These are phyloP conservation scores for Oenanthe javanica DNA, from an alignment of 140 eudicot genomes.

Conservation along the genomic window DNA sequence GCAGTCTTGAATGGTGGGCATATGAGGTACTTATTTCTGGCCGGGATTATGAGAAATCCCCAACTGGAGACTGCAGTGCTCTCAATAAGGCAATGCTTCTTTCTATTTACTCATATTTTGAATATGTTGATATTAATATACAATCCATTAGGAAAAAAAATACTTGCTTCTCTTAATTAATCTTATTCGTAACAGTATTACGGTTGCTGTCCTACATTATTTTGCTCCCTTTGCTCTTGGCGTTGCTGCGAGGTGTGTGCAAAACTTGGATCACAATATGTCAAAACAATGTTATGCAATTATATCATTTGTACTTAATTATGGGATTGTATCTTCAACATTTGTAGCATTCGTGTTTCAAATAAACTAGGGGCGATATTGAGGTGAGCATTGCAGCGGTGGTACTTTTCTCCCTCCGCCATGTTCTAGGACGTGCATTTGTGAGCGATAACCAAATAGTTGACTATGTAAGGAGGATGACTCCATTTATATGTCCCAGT, in stretches of 20 bases:
- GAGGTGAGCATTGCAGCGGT: not conserved
- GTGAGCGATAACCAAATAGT: not conserved
- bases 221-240: constrained; percentile 18
- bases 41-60: constrained; percentile 43
- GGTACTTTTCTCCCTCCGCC: not conserved
- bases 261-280: not conserved
- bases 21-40: constrained; percentile 6
- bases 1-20: constrained; percentile 38
- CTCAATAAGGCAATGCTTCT: constrained; percentile 35
- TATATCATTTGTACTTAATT: not conserved
- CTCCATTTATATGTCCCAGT: not conserved
- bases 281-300: not conserved
- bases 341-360: constrained; percentile 5
- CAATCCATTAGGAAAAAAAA: not conserved
- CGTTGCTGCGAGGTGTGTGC: constrained; percentile 31
- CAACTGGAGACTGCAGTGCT: constrained; percentile 45
- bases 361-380: not conserved
- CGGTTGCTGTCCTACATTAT: constrained; percentile 8
- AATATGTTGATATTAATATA: not conserved
- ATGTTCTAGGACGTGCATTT: not conserved
- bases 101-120: not conserved
- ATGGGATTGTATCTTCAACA: not conserved
- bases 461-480: not conserved
- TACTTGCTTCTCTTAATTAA: not conserved
- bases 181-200: constrained; percentile 22